phyloP scores from a whole-genome alignment of 305 asterid genomes.

The Fraxinus angustifolia region DNA sequence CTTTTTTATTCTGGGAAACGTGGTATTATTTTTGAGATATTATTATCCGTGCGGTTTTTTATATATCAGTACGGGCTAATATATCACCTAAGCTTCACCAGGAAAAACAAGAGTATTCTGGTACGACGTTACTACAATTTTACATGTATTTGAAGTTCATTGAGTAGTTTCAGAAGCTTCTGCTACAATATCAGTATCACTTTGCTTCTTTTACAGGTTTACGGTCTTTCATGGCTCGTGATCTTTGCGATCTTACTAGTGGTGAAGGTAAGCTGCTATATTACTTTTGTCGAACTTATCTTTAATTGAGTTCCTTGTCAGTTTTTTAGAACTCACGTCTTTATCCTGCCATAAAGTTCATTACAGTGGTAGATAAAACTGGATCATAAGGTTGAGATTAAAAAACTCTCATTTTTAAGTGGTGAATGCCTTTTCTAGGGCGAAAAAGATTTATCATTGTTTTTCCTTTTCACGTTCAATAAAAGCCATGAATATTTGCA shows the following conservation, averaged over 20 bases:
- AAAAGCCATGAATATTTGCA: constrained; percentile 31
- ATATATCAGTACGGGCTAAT: constrained; percentile 83
- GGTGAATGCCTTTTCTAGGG: not conserved
- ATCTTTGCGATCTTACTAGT: constrained; percentile 53
- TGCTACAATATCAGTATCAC: not conserved
- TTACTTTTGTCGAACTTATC: not conserved
- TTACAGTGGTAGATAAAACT: not conserved
- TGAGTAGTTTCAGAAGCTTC: not conserved
- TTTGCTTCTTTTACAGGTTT: constrained; percentile 50
- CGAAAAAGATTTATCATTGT: not conserved
- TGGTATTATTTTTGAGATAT: constrained; percentile 70
- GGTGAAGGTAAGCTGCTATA: constrained; percentile 59
- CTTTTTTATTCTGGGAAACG: constrained; percentile 68
- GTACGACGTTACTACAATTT: constrained; percentile 34
- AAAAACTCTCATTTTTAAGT: not conserved
- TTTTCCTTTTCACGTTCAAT: not conserved
- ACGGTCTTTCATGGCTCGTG: constrained; percentile 85
- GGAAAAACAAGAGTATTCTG: constrained; percentile 46
- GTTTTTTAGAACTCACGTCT: not conserved
- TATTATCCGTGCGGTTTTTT: constrained; percentile 81
- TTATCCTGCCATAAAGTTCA: not conserved
- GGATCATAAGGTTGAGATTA: not conserved
- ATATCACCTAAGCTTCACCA: constrained; percentile 79
- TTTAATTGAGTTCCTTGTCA: not conserved
- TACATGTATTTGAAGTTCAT: not conserved